A percentile compares a stretch with the other conserved stretches of the same genome.
Conservation (phyloP, 2,329 filamentous ascomycete species). For the Drechslerella coelobrocha region DNA sequence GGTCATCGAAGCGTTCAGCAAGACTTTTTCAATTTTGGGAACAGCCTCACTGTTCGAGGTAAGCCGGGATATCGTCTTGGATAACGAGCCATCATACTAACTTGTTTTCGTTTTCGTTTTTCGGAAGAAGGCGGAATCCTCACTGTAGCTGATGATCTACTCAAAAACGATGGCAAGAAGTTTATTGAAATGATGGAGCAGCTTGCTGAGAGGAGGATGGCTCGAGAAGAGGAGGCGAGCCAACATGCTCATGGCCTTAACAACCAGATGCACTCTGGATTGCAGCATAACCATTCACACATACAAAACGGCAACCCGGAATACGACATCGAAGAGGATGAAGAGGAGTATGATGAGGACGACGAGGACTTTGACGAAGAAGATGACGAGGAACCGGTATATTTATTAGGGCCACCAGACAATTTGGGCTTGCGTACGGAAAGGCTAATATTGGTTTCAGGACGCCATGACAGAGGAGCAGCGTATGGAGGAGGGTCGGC, state of each 20-base stretch:
- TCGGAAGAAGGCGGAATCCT: constrained; percentile 83
- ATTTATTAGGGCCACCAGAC: constrained; percentile 48
- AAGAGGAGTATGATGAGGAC: constrained; percentile 70
- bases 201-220: constrained; percentile 94
- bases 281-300: constrained; percentile 70
- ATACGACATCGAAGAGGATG: constrained; percentile 73
- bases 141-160: constrained; percentile 95
- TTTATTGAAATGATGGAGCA: constrained; percentile 99
- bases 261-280: constrained; percentile 59
- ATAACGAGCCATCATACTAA: constrained; percentile 38
- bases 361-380: constrained; percentile 63
- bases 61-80: constrained; percentile 1
- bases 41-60: constrained; percentile 87
- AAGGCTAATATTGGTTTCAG: constrained; percentile 62
- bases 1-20: constrained; percentile 70
- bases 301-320: constrained; percentile 77
- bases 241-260: constrained; percentile 66
- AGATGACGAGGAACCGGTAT: constrained; percentile 66
- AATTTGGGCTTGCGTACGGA: constrained; percentile 27
- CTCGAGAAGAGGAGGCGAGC: constrained; percentile 88
- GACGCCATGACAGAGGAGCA: constrained; percentile 97
- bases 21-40: constrained; percentile 97
- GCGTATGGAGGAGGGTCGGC: constrained; percentile 95
- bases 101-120: constrained; percentile 20
- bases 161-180: constrained; percentile 98